A percentile compares a stretch with the other conserved stretches of the same genome.
These are phyloP conservation scores for Neltuma alba DNA, from an alignment of 306 rosid genomes.

Conservation along the genomic window DNA sequence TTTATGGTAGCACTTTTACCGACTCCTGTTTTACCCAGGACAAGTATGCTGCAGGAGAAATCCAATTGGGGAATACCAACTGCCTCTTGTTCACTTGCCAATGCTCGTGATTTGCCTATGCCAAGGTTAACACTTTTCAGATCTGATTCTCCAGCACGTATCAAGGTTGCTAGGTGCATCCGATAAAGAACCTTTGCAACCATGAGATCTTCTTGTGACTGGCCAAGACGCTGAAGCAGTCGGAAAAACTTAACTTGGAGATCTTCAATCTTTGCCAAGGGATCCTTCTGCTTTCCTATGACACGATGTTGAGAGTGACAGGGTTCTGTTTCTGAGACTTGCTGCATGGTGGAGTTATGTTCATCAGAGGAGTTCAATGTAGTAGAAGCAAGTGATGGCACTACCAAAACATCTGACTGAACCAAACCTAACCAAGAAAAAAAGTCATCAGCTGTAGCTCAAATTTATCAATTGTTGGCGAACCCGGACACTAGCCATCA, in stretches of 20 bases:
- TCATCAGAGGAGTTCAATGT: conserved; percentile 48
- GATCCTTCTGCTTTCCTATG: conserved; percentile 50
- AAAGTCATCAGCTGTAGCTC: conserved; percentile 33
- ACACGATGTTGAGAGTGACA: conserved; percentile 39
- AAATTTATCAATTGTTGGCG: conserved; percentile 17
- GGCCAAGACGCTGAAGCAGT: conserved; percentile 67
- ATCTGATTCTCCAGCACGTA: conserved; percentile 75
- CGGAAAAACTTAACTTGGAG: conserved; percentile 79
- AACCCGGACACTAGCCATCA: conserved; percentile 1
- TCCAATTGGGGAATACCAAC: conserved; percentile 57
- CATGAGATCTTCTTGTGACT: conserved; percentile 68
- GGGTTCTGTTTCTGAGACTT: conserved; percentile 38
- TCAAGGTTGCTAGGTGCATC: conserved; percentile 86
- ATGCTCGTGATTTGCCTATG: conserved; percentile 52
- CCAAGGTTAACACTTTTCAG: conserved; percentile 61
- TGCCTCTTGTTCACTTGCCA: conserved; percentile 70
- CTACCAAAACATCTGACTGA: conserved; percentile 41
- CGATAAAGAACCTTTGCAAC: conserved; percentile 88
- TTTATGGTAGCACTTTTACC: conserved; percentile 99
- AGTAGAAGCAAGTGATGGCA: conserved; percentile 33
- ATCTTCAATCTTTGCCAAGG: conserved; percentile 64
- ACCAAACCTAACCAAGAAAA: conserved; percentile 48
- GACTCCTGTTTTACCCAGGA: conserved; percentile 93
- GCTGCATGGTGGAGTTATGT: conserved; percentile 47
- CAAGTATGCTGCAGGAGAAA: conserved; percentile 85